Percentiles rank a stretch among this genome's conserved stretches.
Evolutionary conservation across 345 rosid genomes (phyloP).

Genomic region (Microcos paniculata): DNA sequence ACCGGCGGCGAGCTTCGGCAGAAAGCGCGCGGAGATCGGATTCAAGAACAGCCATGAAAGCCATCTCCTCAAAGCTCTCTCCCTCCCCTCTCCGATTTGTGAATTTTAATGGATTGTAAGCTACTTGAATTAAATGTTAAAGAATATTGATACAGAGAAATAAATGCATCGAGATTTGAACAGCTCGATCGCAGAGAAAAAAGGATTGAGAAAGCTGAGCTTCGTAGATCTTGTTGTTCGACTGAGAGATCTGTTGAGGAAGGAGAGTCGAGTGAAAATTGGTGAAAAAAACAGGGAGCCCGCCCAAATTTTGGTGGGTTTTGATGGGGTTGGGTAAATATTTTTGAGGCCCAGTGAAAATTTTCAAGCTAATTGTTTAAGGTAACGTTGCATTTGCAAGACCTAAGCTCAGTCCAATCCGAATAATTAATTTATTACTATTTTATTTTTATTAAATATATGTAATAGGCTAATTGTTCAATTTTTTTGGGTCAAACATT

Average conservation of each 20-base stretch:
- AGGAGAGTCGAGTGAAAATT: too few species aligned
- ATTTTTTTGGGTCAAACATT: too few species aligned
- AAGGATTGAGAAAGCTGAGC: neutral
- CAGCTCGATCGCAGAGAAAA: constrained; percentile 1
- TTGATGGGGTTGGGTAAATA: neutral
- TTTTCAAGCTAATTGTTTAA: too few species aligned
- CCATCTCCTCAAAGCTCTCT: constrained; percentile 46
- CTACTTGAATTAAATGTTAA: neutral
- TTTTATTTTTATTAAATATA: too few species aligned
- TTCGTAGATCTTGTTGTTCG: constrained; percentile 8
- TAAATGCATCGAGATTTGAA: constrained; percentile 32
- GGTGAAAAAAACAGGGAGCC: too few species aligned
- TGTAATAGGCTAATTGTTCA: too few species aligned
- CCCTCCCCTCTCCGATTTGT: neutral
- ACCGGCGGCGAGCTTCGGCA: constrained; percentile 91
- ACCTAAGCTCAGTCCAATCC: constrained; percentile 7
- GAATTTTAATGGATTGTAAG: too few species aligned
- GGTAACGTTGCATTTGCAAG: too few species aligned
- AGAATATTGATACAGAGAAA: neutral
- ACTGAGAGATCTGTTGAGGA: constrained; percentile 5
- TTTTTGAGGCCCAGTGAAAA: constrained; percentile 35
- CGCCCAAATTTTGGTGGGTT: constrained; percentile 22
- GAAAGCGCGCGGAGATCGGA: constrained; percentile 99
- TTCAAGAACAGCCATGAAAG: constrained; percentile 90
- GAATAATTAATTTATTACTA: too few species aligned